These are phyloP conservation scores for Elsinoe arachidis DNA, from an alignment of 2,329 filamentous ascomycete species.

Conservation along the genomic window DNA sequence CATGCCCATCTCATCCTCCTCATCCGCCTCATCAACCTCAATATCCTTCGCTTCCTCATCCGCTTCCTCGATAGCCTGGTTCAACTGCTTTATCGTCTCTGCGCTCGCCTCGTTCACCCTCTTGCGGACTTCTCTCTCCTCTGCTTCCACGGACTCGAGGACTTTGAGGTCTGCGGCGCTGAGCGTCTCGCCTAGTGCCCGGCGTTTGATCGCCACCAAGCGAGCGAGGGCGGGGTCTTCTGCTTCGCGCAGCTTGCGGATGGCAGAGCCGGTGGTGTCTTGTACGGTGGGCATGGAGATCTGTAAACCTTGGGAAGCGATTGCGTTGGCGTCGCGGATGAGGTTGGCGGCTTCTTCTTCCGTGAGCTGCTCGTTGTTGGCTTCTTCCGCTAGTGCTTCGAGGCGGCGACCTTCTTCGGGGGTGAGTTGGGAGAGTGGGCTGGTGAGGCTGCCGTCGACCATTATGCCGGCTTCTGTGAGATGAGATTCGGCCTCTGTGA, in stretches of 20 bases:
- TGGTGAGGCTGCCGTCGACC: not conserved
- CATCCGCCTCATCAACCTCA: not conserved
- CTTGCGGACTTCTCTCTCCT: not conserved
- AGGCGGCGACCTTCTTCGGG: constrained; percentile 4
- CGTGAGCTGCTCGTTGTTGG: constrained; percentile 14
- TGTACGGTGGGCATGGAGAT: constrained; percentile 9
- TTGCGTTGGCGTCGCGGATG: constrained; percentile 2
- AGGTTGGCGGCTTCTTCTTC: constrained; percentile 13
- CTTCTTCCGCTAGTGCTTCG: constrained; percentile 10
- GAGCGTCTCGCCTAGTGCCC: constrained; percentile 14
- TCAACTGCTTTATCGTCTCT: constrained; percentile 1
- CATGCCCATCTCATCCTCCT: not conserved
- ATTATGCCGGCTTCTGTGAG: constrained; percentile 8
- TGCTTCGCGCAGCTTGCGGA: constrained; percentile 11
- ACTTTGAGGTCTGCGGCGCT: constrained; percentile 13
- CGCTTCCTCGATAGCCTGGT: not conserved
- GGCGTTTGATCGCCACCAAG: constrained; percentile 15
- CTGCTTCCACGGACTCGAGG: constrained; percentile 2
- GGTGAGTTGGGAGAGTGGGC: constrained; percentile 4
- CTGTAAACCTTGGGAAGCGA: constrained; percentile 6
- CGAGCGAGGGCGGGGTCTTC: constrained; percentile 14
- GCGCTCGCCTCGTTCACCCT: not conserved
- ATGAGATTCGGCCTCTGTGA: constrained; percentile 3
- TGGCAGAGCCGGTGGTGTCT: constrained; percentile 2
- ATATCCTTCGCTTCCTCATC: not conserved